Base-by-base conservation (phyloP, 768 basidiomycete genomes). In the Mycena belliarum region DNA sequence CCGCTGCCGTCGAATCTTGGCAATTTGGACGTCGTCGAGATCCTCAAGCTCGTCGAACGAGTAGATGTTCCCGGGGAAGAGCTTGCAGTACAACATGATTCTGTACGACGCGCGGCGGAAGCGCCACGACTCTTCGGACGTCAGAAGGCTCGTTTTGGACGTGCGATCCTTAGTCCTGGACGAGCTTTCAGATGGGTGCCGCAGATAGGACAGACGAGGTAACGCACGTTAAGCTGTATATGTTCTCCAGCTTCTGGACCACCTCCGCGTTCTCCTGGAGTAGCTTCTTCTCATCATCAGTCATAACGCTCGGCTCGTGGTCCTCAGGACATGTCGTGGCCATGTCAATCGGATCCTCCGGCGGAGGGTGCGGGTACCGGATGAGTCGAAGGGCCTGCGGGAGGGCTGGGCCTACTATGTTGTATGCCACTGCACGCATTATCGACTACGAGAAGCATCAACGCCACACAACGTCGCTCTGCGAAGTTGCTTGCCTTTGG, bases 211-310 rank as follows among this genome's bases (percentile, higher is more conserved):
- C n/a, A n/a, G n/a, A n/a, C n/a, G 18, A 5, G 26, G 2, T 8
- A 6, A 40, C 40, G 40, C 37, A 69, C 69, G 54, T 62, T 29
- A 60, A 42, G 41, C 69, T 70, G 55, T 67, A 69, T 16, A 66
- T 25, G 38, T 65, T 47, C 53, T 70, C 69, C 24, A 70, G 53
- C 4, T 35, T 24, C 2, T 33, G 7, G n/a, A 64, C 57, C 0
- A 59, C 52, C 6, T 29, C 21, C 5, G 63, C 53, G 37, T 59
- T 55, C n/a, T 42, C 26, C 16, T 42, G 33, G 2, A 68, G 23
- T 18, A n/a, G 3, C 5, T 21, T 2, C 14, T 52, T 56, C 45
- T 65, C 64, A 1, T 26, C 37, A 2, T 48, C 49, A 2, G 52
- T 55, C 24, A 59, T 49, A 4, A 54, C n/a, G 14, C 35, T 49